Conservation (phyloP, 352 stramenopile genomes). For the Phytophthora aleatoria region DNA sequence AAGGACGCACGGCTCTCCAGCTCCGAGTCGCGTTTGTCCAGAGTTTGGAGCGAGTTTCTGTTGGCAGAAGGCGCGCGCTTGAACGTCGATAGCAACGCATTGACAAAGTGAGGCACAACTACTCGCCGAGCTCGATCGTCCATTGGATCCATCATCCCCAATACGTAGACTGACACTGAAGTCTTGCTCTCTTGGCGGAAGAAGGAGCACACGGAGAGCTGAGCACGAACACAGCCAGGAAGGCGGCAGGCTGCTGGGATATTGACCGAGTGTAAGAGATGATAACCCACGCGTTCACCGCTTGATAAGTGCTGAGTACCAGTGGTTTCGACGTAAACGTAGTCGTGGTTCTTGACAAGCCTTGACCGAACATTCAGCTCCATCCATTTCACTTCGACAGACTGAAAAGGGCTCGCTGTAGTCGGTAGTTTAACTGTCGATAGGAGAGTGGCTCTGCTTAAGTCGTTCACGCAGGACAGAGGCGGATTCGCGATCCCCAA, state of each 20-base stretch:
- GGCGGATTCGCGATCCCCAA: constrained; percentile 39
- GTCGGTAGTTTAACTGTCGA: constrained; percentile 42
- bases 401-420: constrained; percentile 38
- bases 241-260: constrained; percentile 31
- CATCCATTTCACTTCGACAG: constrained; percentile 36
- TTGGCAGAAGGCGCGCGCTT: constrained; percentile 11
- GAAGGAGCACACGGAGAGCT: constrained; percentile 39
- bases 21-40: neutral
- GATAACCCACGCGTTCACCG: constrained; percentile 48
- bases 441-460: constrained; percentile 39
- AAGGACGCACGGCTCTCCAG: neutral
- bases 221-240: constrained; percentile 31
- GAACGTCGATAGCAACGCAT: constrained; percentile 27
- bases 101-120: constrained; percentile 28
- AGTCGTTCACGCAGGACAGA: constrained; percentile 32
- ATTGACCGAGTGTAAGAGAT: constrained; percentile 56
- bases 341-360: constrained; percentile 42
- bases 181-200: constrained; percentile 30
- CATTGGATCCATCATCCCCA: constrained; percentile 27
- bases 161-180: constrained; percentile 28
- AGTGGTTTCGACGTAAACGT: constrained; percentile 47
- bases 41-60: constrained; percentile 2
- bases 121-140: constrained; percentile 10
- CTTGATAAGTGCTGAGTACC: constrained; percentile 29
- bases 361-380: constrained; percentile 29